Percentiles rank a stretch among this genome's conserved stretches.
phyloP scores from a whole-genome alignment of 257 asterid genomes.

The Przewalskia tangutica region DNA sequence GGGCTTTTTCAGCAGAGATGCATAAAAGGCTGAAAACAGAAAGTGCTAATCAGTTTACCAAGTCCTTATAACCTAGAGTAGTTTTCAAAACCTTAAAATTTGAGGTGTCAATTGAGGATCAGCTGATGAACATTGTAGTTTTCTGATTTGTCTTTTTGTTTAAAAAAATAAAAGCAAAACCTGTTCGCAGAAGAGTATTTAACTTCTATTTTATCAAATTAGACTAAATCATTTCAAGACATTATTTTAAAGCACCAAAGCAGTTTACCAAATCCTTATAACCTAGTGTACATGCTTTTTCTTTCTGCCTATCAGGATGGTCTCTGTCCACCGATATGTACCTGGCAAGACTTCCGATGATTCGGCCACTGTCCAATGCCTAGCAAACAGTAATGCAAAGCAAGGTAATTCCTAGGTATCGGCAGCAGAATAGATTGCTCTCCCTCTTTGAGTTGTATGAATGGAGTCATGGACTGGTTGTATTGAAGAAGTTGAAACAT shows the following conservation, averaged over 20 bases:
- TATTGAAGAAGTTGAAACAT: not conserved
- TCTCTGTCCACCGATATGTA: too few relatives aligned
- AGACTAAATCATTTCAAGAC: not conserved
- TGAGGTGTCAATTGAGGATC: not conserved
- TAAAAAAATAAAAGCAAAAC: not conserved
- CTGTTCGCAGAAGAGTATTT: not conserved
- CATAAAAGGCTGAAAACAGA: not conserved
- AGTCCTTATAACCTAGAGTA: too few relatives aligned
- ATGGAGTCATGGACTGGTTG: not conserved
- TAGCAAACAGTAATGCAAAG: not conserved
- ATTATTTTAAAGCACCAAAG: not conserved
- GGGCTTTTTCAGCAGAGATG: not conserved
- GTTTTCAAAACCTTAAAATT: too few relatives aligned
- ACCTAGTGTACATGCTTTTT: not conserved
- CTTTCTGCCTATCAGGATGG: too few relatives aligned
- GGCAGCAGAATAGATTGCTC: not conserved
- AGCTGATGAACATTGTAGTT: not conserved
- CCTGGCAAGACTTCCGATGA: not conserved
- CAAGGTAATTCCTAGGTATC: not conserved
- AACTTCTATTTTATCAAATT: not conserved
- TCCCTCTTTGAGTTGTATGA: not conserved
- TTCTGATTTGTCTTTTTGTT: not conserved
- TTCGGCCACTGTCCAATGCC: not conserved
- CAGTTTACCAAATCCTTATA: not conserved
- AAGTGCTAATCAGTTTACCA: not conserved